phyloP scores from a whole-genome alignment of 2,329 filamentous ascomycete species.

The Neophaeococcomyces aloes region DNA sequence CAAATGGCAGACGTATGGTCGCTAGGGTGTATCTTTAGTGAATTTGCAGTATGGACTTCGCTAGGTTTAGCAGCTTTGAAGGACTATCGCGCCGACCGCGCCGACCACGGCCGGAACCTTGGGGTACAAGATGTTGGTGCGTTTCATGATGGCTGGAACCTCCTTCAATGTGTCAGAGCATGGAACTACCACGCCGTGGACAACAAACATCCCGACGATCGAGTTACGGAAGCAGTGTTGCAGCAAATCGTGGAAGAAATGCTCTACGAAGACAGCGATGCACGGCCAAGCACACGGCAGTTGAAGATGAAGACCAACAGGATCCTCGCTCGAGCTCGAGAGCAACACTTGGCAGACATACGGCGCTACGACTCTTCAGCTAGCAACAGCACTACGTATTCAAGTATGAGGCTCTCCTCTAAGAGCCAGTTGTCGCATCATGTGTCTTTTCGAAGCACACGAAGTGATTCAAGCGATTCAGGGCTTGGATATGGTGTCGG shows the following conservation, averaged over 20 bases:
- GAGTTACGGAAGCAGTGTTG: slow-evolving; percentile 16
- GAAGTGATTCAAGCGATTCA: neutral
- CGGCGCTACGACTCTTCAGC: neutral
- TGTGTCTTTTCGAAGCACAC: neutral
- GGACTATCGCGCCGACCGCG: slow-evolving; percentile 16
- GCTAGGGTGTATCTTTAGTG: slow-evolving; percentile 27
- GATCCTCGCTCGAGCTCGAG: slow-evolving; percentile 4
- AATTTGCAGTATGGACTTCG: slow-evolving; percentile 22
- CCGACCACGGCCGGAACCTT: slow-evolving; percentile 11
- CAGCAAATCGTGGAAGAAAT: slow-evolving; percentile 9
- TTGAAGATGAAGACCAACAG: slow-evolving; percentile 4
- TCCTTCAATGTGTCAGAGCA: slow-evolving; percentile 21
- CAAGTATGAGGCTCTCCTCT: neutral
- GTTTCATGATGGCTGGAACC: slow-evolving; percentile 14
- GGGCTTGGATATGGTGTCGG: too few relatives aligned
- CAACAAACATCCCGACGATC: slow-evolving; percentile 17
- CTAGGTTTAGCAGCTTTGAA: slow-evolving; percentile 14
- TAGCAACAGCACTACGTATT: neutral
- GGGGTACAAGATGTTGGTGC: slow-evolving; percentile 5
- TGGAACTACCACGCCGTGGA: slow-evolving; percentile 15
- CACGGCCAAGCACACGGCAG: slow-evolving; percentile 7
- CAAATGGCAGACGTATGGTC: slow-evolving; percentile 27
- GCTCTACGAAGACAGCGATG: slow-evolving; percentile 3
- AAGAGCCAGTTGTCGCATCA: neutral
- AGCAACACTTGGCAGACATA: neutral